A percentile compares a stretch with the other conserved stretches of the same genome.
Conservation (phyloP, 805 yeast genomes). For the Nakazawaea ishiwadae region DNA sequence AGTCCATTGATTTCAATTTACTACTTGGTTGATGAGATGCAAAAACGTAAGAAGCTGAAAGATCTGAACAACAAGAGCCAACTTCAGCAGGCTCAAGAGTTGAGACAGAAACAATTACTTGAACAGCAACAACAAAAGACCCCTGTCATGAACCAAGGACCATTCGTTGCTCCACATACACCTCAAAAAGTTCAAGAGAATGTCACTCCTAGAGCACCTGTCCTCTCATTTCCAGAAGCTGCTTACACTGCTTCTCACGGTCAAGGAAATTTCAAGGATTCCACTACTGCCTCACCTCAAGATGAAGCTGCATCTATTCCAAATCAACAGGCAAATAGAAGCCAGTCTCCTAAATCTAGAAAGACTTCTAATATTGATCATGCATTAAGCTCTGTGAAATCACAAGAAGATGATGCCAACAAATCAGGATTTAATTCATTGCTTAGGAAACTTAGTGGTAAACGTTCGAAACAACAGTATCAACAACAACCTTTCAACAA, state of each 20-base stretch:
- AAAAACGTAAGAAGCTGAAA: conserved; percentile 61
- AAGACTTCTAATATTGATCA: conserved; percentile 8
- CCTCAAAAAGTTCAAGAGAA: conserved; percentile 20
- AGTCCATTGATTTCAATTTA: conserved; percentile 89
- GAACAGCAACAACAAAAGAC: conserved; percentile 1
- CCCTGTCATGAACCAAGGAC: neutral
- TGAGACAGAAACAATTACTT: conserved; percentile 13
- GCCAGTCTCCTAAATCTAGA: conserved; percentile 12
- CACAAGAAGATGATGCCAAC: conserved; percentile 7
- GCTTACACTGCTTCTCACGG: conserved; percentile 32
- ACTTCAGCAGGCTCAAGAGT: conserved; percentile 14
- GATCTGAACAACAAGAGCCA: conserved; percentile 36
- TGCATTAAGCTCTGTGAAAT: neutral
- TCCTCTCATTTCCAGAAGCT: conserved; percentile 31
- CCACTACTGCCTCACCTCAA: neutral
- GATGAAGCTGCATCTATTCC: conserved; percentile 4
- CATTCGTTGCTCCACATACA: conserved; percentile 10
- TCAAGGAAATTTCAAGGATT: conserved; percentile 11
- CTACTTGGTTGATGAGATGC: conserved; percentile 80
- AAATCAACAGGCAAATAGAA: conserved; percentile 9
- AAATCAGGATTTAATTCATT: conserved; percentile 17
- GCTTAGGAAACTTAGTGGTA: conserved; percentile 30
- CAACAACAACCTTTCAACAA: conserved; percentile 3
- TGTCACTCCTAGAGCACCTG: conserved; percentile 22
- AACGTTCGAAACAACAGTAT: conserved; percentile 13